Percentiles rank a stretch among this genome's conserved stretches.
phyloP scores from a whole-genome alignment of 2,329 filamentous ascomycete species.

The Orbilia blumenaviensis region DNA sequence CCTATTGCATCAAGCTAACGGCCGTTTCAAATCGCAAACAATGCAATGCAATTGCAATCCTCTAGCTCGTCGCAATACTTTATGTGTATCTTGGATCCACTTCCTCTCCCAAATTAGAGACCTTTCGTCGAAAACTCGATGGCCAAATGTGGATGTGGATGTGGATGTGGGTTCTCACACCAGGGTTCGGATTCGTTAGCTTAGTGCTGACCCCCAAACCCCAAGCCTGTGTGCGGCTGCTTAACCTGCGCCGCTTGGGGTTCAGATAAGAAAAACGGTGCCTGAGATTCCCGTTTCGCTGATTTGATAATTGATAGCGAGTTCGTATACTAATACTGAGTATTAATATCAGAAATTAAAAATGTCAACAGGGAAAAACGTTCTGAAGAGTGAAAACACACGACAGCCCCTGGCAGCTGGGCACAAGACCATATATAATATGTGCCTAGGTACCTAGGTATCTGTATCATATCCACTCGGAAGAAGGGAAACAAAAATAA shows the following conservation, averaged over 20 bases:
- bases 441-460: no score
- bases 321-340: no score
- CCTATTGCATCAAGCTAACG: neutral
- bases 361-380: neutral
- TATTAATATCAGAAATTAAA: constrained; percentile 29
- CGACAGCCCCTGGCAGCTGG: neutral
- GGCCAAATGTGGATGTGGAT: no score
- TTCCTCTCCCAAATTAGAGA: constrained; percentile 12
- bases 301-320: constrained; percentile 9
- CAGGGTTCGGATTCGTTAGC: neutral
- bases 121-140: constrained; percentile 30
- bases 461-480: constrained; percentile 15
- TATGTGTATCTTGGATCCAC: constrained; percentile 2
- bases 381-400: neutral
- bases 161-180: constrained; percentile 11
- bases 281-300: constrained; percentile 5
- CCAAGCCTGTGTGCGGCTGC: neutral
- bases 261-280: constrained; percentile 9
- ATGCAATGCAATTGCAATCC: no score
- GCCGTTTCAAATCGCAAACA: constrained; percentile 11
- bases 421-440: constrained; percentile 25
- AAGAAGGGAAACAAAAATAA: neutral
- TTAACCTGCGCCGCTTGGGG: no score
- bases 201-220: constrained; percentile 46
- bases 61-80: neutral